phyloP scores from a whole-genome alignment of 305 asterid species.

The Solanum aculeatissimum region DNA sequence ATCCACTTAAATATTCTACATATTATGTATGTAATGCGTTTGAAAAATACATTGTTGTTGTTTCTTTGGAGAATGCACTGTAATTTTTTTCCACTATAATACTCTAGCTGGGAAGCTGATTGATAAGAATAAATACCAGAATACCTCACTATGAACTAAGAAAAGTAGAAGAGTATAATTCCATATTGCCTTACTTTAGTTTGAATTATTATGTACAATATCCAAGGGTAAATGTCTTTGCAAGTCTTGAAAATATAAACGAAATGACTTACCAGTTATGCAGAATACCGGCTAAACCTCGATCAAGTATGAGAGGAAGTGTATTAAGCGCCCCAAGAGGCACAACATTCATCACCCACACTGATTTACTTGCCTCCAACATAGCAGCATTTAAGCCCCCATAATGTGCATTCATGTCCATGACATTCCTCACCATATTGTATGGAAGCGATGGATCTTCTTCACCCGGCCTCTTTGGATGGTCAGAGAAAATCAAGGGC shows the following conservation, averaged over 20 bases:
- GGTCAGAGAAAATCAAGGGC: slow-evolving; percentile 95
- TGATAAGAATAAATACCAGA: not conserved
- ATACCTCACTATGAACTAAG: not conserved
- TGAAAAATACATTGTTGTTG: not conserved
- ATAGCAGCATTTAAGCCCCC: slow-evolving; percentile 76
- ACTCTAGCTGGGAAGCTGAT: not conserved
- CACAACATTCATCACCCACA: slow-evolving; percentile 93
- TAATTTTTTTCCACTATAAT: not conserved
- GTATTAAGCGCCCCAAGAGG: slow-evolving; percentile 62
- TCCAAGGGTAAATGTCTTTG: not conserved
- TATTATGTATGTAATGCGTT: not conserved
- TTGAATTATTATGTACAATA: not conserved
- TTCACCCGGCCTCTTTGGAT: slow-evolving; percentile 95
- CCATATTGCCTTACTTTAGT: not conserved
- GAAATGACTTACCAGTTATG: slow-evolving; percentile 49
- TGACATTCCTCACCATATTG: slow-evolving; percentile 88
- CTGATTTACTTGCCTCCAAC: slow-evolving; percentile 60
- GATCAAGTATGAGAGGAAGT: slow-evolving; percentile 74
- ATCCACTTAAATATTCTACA: not conserved
- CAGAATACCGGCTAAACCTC: slow-evolving; percentile 70
- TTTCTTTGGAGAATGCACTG: not conserved
- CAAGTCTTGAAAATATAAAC: not conserved
- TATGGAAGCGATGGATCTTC: slow-evolving; percentile 94
- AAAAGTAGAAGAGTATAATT: not conserved
- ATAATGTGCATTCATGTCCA: slow-evolving; percentile 92